These are phyloP conservation scores for Wickerhamomyces queroliae DNA, from an alignment of 805 yeast genomes.

Conservation along the genomic window DNA sequence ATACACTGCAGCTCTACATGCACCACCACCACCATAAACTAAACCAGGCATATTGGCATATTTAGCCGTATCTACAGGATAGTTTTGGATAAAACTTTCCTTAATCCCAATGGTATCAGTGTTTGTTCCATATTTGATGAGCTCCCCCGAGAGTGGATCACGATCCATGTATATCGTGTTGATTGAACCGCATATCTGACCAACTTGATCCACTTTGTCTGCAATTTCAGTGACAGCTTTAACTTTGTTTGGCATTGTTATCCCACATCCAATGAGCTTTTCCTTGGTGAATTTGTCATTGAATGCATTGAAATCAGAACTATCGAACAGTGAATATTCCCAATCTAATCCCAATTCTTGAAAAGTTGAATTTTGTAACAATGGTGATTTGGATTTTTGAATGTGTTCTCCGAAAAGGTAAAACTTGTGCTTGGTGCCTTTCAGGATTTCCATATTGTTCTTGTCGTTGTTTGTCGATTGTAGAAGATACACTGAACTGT, in stretches of 20 bases:
- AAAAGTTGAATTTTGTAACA: slow-evolving; percentile 18
- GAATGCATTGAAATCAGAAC: slow-evolving; percentile 14
- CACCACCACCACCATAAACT: slow-evolving; percentile 24
- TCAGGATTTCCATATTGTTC: background rate
- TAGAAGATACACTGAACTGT: no score
- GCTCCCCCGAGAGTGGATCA: slow-evolving; percentile 4
- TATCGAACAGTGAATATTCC: slow-evolving; percentile 17
- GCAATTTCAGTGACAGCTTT: slow-evolving; percentile 14
- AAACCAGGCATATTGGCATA: slow-evolving; percentile 15
- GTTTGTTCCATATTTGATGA: slow-evolving; percentile 17
- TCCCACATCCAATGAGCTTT: slow-evolving; percentile 16
- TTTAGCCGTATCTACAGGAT: slow-evolving; percentile 11
- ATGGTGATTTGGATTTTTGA: slow-evolving; percentile 18
- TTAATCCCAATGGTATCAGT: slow-evolving; percentile 22
- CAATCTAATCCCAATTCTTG: slow-evolving; percentile 11
- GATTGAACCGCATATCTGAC: slow-evolving; percentile 21
- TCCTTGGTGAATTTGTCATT: slow-evolving; percentile 8
- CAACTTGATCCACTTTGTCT: slow-evolving; percentile 17
- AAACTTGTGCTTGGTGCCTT: slow-evolving; percentile 7
- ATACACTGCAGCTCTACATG: slow-evolving; percentile 21
- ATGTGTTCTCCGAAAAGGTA: slow-evolving; percentile 21
- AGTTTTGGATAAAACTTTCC: slow-evolving; percentile 15
- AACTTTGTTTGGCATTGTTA: slow-evolving; percentile 23
- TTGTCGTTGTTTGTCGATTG: no score
- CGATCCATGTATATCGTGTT: slow-evolving; percentile 18